Evolutionary conservation across 1,284 basidiomycete genomes (phyloP).

Genomic region (Ustilago tritici): DNA sequence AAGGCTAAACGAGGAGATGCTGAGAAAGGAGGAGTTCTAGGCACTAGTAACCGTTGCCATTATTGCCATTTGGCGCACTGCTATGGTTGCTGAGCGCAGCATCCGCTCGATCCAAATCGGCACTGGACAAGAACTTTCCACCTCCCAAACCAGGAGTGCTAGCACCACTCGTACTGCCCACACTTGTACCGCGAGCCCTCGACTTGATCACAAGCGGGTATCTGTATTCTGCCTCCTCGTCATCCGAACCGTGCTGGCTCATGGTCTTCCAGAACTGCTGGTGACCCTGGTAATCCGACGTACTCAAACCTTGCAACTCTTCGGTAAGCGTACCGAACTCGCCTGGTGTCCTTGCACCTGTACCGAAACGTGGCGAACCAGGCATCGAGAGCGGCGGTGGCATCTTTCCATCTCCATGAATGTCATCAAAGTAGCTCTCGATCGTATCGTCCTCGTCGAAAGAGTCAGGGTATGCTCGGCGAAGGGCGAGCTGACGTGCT

Average conservation of each 20-base stretch:
- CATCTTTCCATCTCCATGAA: conserved; percentile 74
- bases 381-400: conserved; percentile 82
- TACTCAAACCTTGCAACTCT: conserved; percentile 63
- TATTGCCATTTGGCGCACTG: conserved; percentile 30
- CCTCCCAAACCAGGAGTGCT: conserved; percentile 62
- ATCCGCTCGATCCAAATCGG: conserved; percentile 60
- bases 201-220: conserved; percentile 63
- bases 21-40: neutral
- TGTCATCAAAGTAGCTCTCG: conserved; percentile 73
- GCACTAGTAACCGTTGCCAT: conserved; percentile 7
- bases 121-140: conserved; percentile 57
- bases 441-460: conserved; percentile 79
- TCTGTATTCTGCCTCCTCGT: conserved; percentile 61
- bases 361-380: conserved; percentile 78
- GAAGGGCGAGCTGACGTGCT: conserved; percentile 88
- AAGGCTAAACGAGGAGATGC: neutral
- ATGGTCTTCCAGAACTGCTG: conserved; percentile 64
- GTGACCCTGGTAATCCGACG: conserved; percentile 61
- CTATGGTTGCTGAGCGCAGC: conserved; percentile 59
- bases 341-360: conserved; percentile 60
- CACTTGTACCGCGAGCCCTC: conserved; percentile 54
- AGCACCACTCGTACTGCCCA: conserved; percentile 62
- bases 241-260: conserved; percentile 60
- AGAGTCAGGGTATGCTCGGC: conserved; percentile 93
- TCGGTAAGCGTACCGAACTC: conserved; percentile 65